Conservation (phyloP, 768 basidiomycete genomes). For the Mycena maculata region DNA sequence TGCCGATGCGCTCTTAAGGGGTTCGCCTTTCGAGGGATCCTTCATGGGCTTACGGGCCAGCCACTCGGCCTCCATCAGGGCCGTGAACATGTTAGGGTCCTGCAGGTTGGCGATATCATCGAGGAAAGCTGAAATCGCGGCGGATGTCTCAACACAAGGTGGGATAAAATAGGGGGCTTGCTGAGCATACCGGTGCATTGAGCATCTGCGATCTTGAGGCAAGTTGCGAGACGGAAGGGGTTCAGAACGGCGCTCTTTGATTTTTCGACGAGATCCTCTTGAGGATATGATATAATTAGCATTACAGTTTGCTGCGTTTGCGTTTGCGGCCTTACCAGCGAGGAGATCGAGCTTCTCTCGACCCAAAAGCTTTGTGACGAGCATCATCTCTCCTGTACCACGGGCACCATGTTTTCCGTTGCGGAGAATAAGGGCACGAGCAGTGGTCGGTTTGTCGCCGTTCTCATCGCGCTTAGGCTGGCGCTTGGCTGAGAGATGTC, state of each 20-base stretch:
- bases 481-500: conserved; percentile 55
- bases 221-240: conserved; percentile 73
- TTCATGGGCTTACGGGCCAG: conserved; percentile 57
- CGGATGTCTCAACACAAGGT: neutral
- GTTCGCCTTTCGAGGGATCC: conserved; percentile 43
- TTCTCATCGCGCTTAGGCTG: conserved; percentile 59
- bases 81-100: conserved; percentile 72
- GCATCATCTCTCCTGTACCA: conserved; percentile 75
- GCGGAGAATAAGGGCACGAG: conserved; percentile 78
- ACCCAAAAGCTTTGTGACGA: conserved; percentile 71
- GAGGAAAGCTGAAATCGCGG: conserved; percentile 61
- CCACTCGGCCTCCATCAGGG: conserved; percentile 68
- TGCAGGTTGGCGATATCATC: conserved; percentile 77
- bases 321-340: conserved; percentile 62
- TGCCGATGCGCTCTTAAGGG: conserved; percentile 56
- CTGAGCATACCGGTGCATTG: conserved; percentile 72
- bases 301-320: conserved; percentile 15
- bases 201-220: conserved; percentile 76
- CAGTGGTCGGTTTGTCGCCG: conserved; percentile 70
- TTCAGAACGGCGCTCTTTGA: conserved; percentile 68
- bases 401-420: conserved; percentile 80
- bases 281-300: conserved; percentile 32
- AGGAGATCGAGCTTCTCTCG: conserved; percentile 85
- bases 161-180: conserved; percentile 8
- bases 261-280: conserved; percentile 76